Evolutionary conservation across 805 yeast genomes (phyloP).

Genomic region (Candida pseudoglaebosa): DNA sequence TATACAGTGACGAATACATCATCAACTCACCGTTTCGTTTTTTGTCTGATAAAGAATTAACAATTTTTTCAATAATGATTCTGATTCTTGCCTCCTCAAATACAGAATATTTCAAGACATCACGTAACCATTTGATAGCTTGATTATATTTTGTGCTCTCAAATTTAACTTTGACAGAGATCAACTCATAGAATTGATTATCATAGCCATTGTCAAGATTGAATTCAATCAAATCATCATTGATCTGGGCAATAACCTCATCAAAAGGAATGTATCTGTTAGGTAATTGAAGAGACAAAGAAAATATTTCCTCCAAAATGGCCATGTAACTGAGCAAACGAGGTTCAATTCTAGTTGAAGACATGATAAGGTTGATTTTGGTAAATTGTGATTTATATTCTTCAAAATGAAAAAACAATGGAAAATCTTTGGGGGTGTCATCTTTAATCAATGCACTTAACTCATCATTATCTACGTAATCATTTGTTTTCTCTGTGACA

Average conservation of each 20-base stretch:
- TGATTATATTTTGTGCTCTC: conserved; percentile 56
- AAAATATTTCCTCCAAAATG: conserved; percentile 59
- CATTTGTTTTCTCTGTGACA: conserved; percentile 20
- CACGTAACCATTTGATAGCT: conserved; percentile 75
- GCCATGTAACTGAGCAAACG: conserved; percentile 61
- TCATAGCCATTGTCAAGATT: conserved; percentile 54
- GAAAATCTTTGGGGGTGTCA: conserved; percentile 46
- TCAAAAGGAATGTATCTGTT: conserved; percentile 59
- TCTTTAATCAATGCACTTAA: conserved; percentile 14
- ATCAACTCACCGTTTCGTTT: conserved; percentile 63
- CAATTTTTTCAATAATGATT: conserved; percentile 57
- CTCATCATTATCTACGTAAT: conserved; percentile 18
- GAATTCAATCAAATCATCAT: conserved; percentile 67
- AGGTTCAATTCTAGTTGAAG: conserved; percentile 50
- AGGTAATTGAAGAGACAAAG: conserved; percentile 64
- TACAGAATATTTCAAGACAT: conserved; percentile 58
- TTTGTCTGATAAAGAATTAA: conserved; percentile 57
- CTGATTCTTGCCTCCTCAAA: conserved; percentile 72
- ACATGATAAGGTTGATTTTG: conserved; percentile 57
- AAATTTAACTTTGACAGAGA: conserved; percentile 59
- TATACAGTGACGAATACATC: conserved; percentile 59
- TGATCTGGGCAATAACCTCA: conserved; percentile 67
- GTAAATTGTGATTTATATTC: conserved; percentile 76
- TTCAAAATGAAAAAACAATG: conserved; percentile 74
- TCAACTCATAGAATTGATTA: conserved; percentile 61